Evolutionary conservation across 2,329 filamentous ascomycete genomes (phyloP), one percentile per base, ranked within the genome.

Genomic region (Fusarium dimerum): DNA sequence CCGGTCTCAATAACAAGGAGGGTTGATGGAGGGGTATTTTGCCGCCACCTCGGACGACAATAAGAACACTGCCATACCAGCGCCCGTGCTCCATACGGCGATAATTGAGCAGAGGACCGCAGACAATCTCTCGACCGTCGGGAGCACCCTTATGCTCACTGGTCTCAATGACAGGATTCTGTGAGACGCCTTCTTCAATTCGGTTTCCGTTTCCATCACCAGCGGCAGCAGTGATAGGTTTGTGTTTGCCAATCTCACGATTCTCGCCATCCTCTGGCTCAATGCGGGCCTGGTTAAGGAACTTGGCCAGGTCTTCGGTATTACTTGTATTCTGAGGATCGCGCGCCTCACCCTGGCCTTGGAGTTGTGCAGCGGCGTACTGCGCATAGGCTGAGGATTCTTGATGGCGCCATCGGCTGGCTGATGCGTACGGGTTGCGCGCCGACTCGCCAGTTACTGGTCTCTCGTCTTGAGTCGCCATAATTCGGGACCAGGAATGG

Each of bases 41-140:
- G 52, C 80, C 85, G 20, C 88, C 88, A 5, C 91, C 88, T 47
- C 81, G 85, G 15, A 87, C 89, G 47, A 97, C 91, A 45, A 97
- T 76, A 63, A 97, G 76, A 8, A 96, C 89, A 69, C 91, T 96
- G 52, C 93, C 92, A 63, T 89, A 78, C 92, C 93, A 97, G 40
- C 73, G 74, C 29, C 79, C 80, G 63, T 87, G 83, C 59, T 87
- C 84, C 83, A 88, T 92, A 65, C 83, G 82, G 58, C 87, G 80
- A 70, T 92, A 93, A 73, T 93, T 93, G 56, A 93, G 73, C 59
- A 93, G 74, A 17, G 89, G 89, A 1, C 89, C 89, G 61, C 83
- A 87, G 13, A 88, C 76, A 29, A 92, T 79, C 55, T 89, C 83
- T 64, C 75, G 79, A 43, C 78, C 79, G 45, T 82, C 79, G 6